Evolutionary conservation across 441 rosid genomes (phyloP).

Genomic region (Cnidoscolus chayamansa): DNA sequence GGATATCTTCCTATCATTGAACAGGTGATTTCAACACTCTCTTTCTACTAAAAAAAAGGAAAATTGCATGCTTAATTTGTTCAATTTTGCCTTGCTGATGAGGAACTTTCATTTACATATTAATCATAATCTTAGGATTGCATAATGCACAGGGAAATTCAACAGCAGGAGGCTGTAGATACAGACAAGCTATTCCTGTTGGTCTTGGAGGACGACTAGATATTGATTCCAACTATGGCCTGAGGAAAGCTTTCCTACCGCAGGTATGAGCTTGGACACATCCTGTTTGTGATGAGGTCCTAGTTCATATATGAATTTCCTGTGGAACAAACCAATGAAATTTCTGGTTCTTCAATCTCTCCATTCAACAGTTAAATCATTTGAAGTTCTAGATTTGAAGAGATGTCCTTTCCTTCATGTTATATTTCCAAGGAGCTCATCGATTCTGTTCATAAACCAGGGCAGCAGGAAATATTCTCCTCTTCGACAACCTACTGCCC

Average conservation of each 20-base stretch:
- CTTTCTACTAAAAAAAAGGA: too few relatives aligned
- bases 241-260: constrained; percentile 32
- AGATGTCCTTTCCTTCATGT: not conserved
- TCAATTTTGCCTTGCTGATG: not conserved
- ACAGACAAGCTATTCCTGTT: constrained; percentile 38
- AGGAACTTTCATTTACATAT: not conserved
- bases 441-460: constrained; percentile 30
- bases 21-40: constrained; percentile 43
- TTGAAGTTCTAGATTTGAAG: not conserved
- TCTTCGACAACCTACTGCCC: constrained; percentile 58
- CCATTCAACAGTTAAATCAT: not conserved
- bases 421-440: too few relatives aligned
- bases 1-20: constrained; percentile 85
- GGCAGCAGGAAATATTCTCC: constrained; percentile 65
- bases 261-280: constrained; percentile 16
- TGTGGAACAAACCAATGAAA: not conserved
- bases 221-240: constrained; percentile 32
- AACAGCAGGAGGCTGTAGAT: constrained; percentile 37
- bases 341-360: not conserved
- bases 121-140: too few relatives aligned
- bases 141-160: constrained; percentile 39
- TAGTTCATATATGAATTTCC: too few relatives aligned
- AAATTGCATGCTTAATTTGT: not conserved
- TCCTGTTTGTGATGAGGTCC: too few relatives aligned
- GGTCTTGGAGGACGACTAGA: constrained; percentile 27